Conservation (phyloP, 2,329 filamentous ascomycete species). For the Dactylellina sp. region DNA sequence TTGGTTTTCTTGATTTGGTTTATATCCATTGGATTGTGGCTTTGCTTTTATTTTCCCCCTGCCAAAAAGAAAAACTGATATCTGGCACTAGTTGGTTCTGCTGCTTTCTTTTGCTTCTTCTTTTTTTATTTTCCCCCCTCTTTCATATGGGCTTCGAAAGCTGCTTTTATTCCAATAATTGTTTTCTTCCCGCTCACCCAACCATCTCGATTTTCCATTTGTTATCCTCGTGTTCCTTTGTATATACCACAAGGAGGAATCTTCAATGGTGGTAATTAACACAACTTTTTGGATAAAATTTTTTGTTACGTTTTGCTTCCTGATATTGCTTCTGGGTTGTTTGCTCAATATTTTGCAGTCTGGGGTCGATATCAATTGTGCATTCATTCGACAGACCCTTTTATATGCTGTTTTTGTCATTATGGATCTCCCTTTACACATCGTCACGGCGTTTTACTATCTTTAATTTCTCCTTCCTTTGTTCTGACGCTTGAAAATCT, state of each 20-base stretch:
- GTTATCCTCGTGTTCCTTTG: constrained; percentile 31
- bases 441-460: constrained; percentile 28
- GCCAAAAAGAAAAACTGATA: constrained; percentile 43
- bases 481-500: background rate
- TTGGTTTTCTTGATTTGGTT: constrained; percentile 4
- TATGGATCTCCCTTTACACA: constrained; percentile 24
- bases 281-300: background rate
- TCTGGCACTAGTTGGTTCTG: constrained; percentile 21
- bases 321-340: background rate
- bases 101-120: constrained; percentile 19
- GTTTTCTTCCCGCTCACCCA: no score
- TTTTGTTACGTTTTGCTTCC: constrained; percentile 1
- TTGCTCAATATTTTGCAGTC: constrained; percentile 3
- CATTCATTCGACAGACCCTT: constrained; percentile 5
- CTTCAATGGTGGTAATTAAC: constrained; percentile 20
- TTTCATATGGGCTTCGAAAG: constrained; percentile 7
- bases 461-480: constrained; percentile 4
- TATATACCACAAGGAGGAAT: constrained; percentile 37
- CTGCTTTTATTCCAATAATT: background rate
- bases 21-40: constrained; percentile 19
- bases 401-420: constrained; percentile 17
- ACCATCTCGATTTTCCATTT: background rate
- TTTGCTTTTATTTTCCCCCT: constrained; percentile 21
- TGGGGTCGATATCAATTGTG: constrained; percentile 22
- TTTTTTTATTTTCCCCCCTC: background rate